A percentile compares a stretch with the other conserved stretches of the same genome.
phyloP scores from a whole-genome alignment of 495 filamentous ascomycete species.

The Durotheca rogersii region DNA sequence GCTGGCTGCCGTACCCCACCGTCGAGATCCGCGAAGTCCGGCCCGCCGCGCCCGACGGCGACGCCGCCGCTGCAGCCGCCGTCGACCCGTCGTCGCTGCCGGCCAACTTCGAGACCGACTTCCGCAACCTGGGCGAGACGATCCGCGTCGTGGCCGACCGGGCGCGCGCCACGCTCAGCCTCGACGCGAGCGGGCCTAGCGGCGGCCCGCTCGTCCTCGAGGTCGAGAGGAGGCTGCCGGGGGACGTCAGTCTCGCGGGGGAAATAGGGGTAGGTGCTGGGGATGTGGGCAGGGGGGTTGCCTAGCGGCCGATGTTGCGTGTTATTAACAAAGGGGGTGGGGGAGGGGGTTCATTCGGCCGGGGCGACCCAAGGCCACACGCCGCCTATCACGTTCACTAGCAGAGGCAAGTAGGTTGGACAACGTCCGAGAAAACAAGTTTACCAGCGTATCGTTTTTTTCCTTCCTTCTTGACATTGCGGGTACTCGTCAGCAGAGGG shows the following conservation, averaged over 20 bases:
- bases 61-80: constrained; percentile 9
- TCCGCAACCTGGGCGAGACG: constrained; percentile 71
- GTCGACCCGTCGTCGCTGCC: constrained; percentile 6
- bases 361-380: too few relatives aligned
- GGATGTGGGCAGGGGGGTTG: constrained; percentile 7
- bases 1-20: constrained; percentile 70
- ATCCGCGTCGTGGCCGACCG: constrained; percentile 75
- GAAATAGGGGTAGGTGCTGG: constrained; percentile 40
- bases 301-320: too few relatives aligned
- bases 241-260: constrained; percentile 30
- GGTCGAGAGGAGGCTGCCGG: constrained; percentile 43
- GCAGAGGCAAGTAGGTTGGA: too few relatives aligned
- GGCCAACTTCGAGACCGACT: constrained; percentile 71
- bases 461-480: constrained; percentile 3
- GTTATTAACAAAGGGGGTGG: too few relatives aligned
- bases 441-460: constrained; percentile 28
- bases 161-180: constrained; percentile 70
- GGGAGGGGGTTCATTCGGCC: too few relatives aligned
- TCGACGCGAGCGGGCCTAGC: constrained; percentile 63
- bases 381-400: too few relatives aligned
- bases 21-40: constrained; percentile 70
- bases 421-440: too few relatives aligned
- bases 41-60: constrained; percentile 16
- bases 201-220: constrained; percentile 66
- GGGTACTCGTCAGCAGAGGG: neutral